A percentile compares a stretch with the other conserved stretches of the same genome.
phyloP scores from a whole-genome alignment of 176 grass and related monocot species.

The Zea mays region Zm-B73-REFERENCE-NAM-5.0 NC_050105.1:138244001-138244500 shows the following conservation, averaged over 20 bases:
- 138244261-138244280: conserved; percentile 54
- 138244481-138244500: conserved; percentile 4
- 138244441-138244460: conserved; percentile 28
- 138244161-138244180: neutral
- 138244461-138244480: conserved; percentile 34
- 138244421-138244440: conserved; percentile 45
- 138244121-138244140: too few relatives aligned
- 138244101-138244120: too few relatives aligned
- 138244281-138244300: conserved; percentile 64
- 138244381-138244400: conserved; percentile 36
- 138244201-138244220: neutral
- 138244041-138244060: too few relatives aligned
- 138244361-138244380: conserved; percentile 41
- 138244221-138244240: conserved; percentile 5
- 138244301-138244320: conserved; percentile 41
- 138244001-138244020: too few relatives aligned
- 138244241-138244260: conserved; percentile 31
- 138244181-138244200: neutral
- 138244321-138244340: conserved; percentile 32
- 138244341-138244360: conserved; percentile 32
- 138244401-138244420: conserved; percentile 26
- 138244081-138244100: too few relatives aligned
- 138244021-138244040: too few relatives aligned
- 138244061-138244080: neutral
- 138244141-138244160: neutral